These are phyloP conservation scores for Candida ficus DNA, from an alignment of 805 yeast species.

Conservation along the genomic window DNA sequence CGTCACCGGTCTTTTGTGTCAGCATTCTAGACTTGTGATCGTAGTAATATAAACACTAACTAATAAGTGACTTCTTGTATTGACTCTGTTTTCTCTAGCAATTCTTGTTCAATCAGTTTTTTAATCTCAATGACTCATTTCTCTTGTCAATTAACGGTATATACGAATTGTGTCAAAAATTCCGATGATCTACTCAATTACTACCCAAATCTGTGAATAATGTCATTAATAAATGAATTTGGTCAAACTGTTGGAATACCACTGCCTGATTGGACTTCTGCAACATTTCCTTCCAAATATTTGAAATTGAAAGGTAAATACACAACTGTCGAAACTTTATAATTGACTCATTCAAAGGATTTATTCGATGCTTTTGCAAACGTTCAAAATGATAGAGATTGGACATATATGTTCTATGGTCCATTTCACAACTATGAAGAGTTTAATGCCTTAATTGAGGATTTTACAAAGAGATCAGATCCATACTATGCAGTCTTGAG, in stretches of 20 bases:
- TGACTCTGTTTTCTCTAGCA: too few relatives aligned
- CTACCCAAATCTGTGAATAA: too few relatives aligned
- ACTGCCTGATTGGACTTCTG: not conserved
- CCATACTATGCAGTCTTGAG: constrained; percentile 3
- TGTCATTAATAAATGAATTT: too few relatives aligned
- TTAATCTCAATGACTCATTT: too few relatives aligned
- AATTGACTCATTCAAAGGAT: not conserved
- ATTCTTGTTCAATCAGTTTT: too few relatives aligned
- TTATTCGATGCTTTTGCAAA: constrained; percentile 1
- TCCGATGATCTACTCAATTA: too few relatives aligned
- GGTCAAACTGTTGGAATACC: not conserved
- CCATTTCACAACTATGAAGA: not conserved
- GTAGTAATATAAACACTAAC: too few relatives aligned
- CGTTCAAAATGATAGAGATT: not conserved
- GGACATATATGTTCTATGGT: constrained; percentile 4
- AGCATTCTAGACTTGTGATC: too few relatives aligned
- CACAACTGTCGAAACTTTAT: not conserved
- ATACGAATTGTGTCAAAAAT: too few relatives aligned
- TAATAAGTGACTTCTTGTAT: too few relatives aligned
- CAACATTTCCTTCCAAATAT: not conserved
- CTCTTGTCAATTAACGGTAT: too few relatives aligned
- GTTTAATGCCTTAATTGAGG: not conserved
- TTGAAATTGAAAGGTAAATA: not conserved
- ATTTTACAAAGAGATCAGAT: not conserved
- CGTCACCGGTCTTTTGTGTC: too few relatives aligned